Evolutionary conservation across 2,329 filamentous ascomycete genomes (phyloP).

Genomic region (Neopestalotiopsis sp.): DNA sequence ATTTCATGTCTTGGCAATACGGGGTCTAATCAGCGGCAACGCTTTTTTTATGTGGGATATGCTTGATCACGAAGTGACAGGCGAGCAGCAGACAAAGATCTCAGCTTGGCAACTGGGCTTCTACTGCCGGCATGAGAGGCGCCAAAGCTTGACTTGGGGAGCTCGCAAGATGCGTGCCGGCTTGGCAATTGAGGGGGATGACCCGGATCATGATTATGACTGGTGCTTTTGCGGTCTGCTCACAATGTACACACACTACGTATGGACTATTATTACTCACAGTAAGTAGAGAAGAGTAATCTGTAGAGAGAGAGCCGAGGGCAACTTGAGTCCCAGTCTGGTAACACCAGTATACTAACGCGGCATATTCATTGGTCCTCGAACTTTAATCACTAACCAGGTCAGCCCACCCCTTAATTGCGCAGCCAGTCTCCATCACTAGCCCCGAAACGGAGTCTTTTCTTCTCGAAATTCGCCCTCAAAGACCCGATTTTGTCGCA

Average conservation of each 20-base stretch:
- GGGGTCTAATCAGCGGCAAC: background rate
- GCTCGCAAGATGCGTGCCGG: background rate
- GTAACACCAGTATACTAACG: slow-evolving; percentile 6
- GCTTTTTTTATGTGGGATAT: background rate
- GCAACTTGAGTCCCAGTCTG: background rate
- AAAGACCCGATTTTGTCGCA: background rate
- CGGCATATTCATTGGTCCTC: slow-evolving; percentile 11
- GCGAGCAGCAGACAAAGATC: background rate
- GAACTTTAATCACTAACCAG: slow-evolving; percentile 4
- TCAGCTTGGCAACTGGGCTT: background rate
- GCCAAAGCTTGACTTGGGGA: background rate
- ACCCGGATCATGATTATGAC: background rate
- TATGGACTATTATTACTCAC: too few species aligned
- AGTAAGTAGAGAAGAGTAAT: too few species aligned
- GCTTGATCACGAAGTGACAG: background rate
- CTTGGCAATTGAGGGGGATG: background rate
- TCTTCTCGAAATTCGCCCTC: background rate
- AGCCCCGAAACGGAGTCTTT: background rate
- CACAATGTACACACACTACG: background rate
- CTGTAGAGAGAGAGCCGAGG: background rate
- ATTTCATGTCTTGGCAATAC: background rate
- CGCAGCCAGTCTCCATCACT: background rate
- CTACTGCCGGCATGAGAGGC: background rate
- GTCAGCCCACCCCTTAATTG: slow-evolving; percentile 13
- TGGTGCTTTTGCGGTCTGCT: background rate